phyloP scores from a whole-genome alignment of 331 rosid species.

The Malus hybrid region DNA sequence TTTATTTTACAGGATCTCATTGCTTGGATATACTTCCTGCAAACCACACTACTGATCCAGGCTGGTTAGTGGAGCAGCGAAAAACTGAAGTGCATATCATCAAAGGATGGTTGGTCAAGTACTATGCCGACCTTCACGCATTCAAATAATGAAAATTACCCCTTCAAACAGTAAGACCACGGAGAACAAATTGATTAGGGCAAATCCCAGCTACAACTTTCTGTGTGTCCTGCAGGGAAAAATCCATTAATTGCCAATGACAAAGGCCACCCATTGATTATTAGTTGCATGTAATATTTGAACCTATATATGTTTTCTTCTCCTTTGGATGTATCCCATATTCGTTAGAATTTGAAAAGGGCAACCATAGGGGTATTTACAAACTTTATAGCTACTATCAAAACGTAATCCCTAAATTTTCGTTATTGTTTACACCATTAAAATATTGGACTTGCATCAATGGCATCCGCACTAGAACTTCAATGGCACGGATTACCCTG shows the following conservation, averaged over 20 bases:
- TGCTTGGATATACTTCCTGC: constrained; percentile 45
- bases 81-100: constrained; percentile 36
- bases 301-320: too few species aligned
- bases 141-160: not conserved
- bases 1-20: constrained; percentile 55
- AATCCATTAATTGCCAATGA: not conserved
- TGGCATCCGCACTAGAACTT: too few species aligned
- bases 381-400: too few species aligned
- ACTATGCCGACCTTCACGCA: constrained; percentile 37
- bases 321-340: too few species aligned
- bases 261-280: not conserved
- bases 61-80: constrained; percentile 63
- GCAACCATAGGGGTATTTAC: too few species aligned
- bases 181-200: not conserved
- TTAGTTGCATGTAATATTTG: not conserved
- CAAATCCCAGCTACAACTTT: not conserved
- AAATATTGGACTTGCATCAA: too few species aligned
- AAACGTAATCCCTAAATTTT: too few species aligned
- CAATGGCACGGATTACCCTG: too few species aligned
- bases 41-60: constrained; percentile 39
- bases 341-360: too few species aligned
- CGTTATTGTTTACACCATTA: too few species aligned
- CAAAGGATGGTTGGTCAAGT: constrained; percentile 43
- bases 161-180: not conserved
- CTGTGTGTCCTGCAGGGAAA: not conserved